Evolutionary conservation across 2,329 filamentous ascomycete genomes (phyloP), one percentile per base, ranked within the genome.

Genomic region (Botrytis hyacinthi): DNA sequence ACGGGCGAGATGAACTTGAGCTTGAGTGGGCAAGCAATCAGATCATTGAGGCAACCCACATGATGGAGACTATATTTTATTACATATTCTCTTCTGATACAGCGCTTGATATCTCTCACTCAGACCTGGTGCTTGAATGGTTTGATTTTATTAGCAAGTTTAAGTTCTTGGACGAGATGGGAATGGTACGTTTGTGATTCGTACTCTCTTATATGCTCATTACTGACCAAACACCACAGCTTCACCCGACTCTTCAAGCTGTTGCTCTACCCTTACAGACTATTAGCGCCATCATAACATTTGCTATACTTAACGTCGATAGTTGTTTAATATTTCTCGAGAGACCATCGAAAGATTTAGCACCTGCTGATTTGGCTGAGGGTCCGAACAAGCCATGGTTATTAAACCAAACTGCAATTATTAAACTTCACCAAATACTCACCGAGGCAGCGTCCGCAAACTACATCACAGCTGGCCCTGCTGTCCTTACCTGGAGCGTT

Each of bases 401-500:
- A 65, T 85, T 91, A 29, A 91, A 92, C 68, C 87, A 90, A 4
- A 87, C 89, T 10, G 88, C 92, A 32, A 85, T 97, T n/a, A 87
- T 89, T 67, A 87, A 90, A 71, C 87, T 97, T 22, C 93, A 95
- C 77, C 87, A 88, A 70, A 87, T 91, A n/a, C 86, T 97, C 48
- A 83, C 91, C 37, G 84, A 85, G 72, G 88, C 90, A n/a, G 73
- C 73, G 14, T 85, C 85, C 42, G 80, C 83, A 32, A 87, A 87
- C 26, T 85, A 88, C n/a, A 84, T 86, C 54, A 88, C 89, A 51
- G 92, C 92, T 32, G 90, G 89, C 72, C 93, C 93, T 1, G 89
- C 93, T 29, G 87, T 93, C 32, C 92, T 97, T 77, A 89, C 92
- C 4, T 98, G 95, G 95, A 90, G 91, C 6, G 85, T 95, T 66